A percentile compares a stretch with the other conserved stretches of the same genome.
Evolutionary conservation across 2,329 filamentous ascomycete species (phyloP).

Genomic region (Colletotrichum salicis): DNA sequence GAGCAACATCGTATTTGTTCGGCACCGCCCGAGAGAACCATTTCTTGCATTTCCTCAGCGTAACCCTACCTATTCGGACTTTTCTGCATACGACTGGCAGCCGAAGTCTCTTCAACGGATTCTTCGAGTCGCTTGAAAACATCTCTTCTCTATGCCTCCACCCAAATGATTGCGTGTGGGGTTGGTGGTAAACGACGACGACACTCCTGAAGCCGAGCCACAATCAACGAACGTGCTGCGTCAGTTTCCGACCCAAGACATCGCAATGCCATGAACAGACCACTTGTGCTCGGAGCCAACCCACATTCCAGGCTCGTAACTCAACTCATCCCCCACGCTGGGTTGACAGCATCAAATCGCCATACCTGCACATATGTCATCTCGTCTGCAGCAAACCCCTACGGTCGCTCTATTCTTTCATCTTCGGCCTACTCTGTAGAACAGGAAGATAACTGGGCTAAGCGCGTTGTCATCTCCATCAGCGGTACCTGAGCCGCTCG

Average conservation of each 20-base stretch:
- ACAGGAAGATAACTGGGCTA: not conserved
- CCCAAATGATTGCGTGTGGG: not conserved
- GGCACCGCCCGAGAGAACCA: not conserved
- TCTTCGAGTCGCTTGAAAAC: too few species aligned
- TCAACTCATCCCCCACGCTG: not conserved
- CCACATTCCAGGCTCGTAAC: not conserved
- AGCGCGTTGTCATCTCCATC: not conserved
- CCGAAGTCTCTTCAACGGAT: not conserved
- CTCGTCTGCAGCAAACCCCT: not conserved
- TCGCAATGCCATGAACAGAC: not conserved
- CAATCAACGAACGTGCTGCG: not conserved
- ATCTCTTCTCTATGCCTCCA: not conserved
- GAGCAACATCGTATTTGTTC: not conserved
- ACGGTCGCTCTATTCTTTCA: not conserved
- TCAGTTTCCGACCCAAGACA: conserved; percentile 2
- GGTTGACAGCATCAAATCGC: not conserved
- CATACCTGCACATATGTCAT: not conserved
- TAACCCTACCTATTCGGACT: not conserved
- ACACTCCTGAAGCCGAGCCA: conserved; percentile 5
- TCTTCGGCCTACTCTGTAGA: not conserved
- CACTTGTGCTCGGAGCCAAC: not conserved
- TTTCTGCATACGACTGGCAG: not conserved
- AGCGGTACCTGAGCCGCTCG: conserved; percentile 1
- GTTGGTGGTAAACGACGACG: not conserved
- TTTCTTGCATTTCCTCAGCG: not conserved